phyloP scores from a whole-genome alignment of 768 basidiomycete genomes.

The Leccinum truebloodii region DNA sequence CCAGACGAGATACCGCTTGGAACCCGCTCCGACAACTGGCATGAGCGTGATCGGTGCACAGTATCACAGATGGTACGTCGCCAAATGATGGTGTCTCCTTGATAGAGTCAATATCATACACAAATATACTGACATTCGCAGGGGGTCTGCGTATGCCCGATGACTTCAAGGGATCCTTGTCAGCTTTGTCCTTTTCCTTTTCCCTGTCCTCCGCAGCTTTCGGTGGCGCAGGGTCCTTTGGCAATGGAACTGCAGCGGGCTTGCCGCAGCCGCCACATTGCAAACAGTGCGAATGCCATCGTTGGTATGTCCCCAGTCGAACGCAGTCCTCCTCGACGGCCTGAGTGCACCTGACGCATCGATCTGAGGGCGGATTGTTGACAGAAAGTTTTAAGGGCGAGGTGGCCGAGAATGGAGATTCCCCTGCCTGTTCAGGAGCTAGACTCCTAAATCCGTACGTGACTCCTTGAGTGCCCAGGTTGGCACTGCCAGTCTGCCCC shows the following conservation, averaged over 20 bases:
- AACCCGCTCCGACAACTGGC: constrained; percentile 72
- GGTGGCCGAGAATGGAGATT: constrained; percentile 65
- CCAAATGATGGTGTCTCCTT: constrained; percentile 72
- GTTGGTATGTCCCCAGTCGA: constrained; percentile 90
- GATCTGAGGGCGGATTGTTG: constrained; percentile 81
- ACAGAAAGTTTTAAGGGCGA: constrained; percentile 51
- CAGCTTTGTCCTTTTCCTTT: constrained; percentile 41
- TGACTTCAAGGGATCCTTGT: constrained; percentile 54
- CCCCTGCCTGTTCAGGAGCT: constrained; percentile 88
- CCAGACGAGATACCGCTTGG: constrained; percentile 88
- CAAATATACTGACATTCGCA: constrained; percentile 77
- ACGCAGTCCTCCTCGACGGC: constrained; percentile 99
- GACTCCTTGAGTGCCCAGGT: constrained; percentile 80
- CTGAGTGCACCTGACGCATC: constrained; percentile 83
- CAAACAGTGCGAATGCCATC: constrained; percentile 97
- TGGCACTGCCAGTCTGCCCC: constrained; percentile 41
- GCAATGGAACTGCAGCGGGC: constrained; percentile 60
- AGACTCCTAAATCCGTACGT: constrained; percentile 93
- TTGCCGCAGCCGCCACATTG: constrained; percentile 82
- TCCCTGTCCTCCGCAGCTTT: constrained; percentile 53
- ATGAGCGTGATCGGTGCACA: constrained; percentile 79
- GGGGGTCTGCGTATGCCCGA: constrained; percentile 72
- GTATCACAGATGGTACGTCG: constrained; percentile 68
- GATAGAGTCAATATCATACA: constrained; percentile 70
- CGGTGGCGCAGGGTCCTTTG: constrained; percentile 55